A percentile compares a stretch with the other conserved stretches of the same genome.
These are phyloP conservation scores for Talaromyces wortmannii DNA, from an alignment of 495 filamentous ascomycete species.

Conservation along the genomic window DNA sequence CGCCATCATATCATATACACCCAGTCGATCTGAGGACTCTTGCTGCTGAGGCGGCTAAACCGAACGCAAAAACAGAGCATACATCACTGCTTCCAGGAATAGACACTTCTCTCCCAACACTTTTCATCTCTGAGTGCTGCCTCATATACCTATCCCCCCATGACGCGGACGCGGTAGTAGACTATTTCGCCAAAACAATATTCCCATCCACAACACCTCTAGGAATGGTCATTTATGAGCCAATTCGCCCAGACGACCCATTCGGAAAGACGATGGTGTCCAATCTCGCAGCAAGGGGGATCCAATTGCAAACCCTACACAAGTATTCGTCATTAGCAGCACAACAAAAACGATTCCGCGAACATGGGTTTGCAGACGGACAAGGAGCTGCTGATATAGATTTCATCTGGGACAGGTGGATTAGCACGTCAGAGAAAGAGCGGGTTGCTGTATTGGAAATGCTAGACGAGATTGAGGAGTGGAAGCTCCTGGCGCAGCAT, in stretches of 20 bases:
- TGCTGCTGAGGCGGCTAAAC: not conserved
- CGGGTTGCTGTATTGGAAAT: constrained; percentile 75
- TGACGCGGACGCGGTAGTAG: constrained; percentile 56
- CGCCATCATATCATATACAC: constrained; percentile 62
- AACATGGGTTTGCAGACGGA: constrained; percentile 51
- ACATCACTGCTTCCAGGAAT: constrained; percentile 23
- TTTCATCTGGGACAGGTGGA: constrained; percentile 70
- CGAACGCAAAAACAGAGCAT: not conserved
- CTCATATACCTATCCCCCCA: constrained; percentile 72
- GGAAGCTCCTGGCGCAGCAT: constrained; percentile 78
- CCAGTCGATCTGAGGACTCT: constrained; percentile 74
- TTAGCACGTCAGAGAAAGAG: constrained; percentile 65
- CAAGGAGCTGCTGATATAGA: constrained; percentile 61
- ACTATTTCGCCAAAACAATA: constrained; percentile 54
- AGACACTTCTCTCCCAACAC: constrained; percentile 59
- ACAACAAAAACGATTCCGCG: constrained; percentile 57
- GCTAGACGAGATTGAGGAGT: constrained; percentile 95
- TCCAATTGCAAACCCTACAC: constrained; percentile 75
- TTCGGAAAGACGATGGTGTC: constrained; percentile 88
- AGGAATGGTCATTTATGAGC: constrained; percentile 79
- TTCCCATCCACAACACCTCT: constrained; percentile 36
- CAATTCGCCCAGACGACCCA: constrained; percentile 70
- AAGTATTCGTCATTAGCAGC: constrained; percentile 57
- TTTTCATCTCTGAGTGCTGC: constrained; percentile 90
- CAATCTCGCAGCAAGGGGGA: constrained; percentile 80